Percentiles rank a stretch among this genome's conserved stretches.
Conservation (phyloP, 2,329 filamentous ascomycete genomes). For the Colletotrichum spinosum region DNA sequence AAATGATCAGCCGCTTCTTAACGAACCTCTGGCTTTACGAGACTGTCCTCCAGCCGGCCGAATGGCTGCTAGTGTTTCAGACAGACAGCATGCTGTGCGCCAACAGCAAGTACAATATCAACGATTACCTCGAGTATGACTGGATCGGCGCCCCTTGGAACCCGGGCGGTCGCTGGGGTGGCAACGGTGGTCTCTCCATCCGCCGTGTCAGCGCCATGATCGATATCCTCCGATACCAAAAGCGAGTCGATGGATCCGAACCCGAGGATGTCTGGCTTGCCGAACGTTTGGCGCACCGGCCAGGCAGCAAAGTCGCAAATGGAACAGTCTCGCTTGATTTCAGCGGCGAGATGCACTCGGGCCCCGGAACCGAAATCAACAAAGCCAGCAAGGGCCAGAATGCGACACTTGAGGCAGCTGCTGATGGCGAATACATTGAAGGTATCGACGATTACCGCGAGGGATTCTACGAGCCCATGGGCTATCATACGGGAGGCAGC, state of each 20-base stretch:
- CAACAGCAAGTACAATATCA: conserved; percentile 58
- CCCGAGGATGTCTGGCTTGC: conserved; percentile 69
- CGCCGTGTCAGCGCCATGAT: conserved; percentile 65
- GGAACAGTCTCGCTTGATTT: conserved; percentile 61
- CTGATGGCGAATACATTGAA: conserved; percentile 48
- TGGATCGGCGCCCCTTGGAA: conserved; percentile 66
- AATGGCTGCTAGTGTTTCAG: conserved; percentile 67
- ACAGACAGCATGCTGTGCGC: conserved; percentile 68
- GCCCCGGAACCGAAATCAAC: conserved; percentile 42
- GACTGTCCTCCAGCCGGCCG: conserved; percentile 58
- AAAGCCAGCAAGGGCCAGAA: conserved; percentile 38
- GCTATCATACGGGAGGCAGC: conserved; percentile 66
- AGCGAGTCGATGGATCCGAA: conserved; percentile 55
- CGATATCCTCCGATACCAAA: conserved; percentile 61
- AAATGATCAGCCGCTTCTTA: conserved; percentile 64
- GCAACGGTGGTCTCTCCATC: conserved; percentile 65
- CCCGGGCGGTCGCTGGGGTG: conserved; percentile 55
- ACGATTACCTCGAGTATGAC: conserved; percentile 64
- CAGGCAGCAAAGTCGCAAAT: conserved; percentile 62
- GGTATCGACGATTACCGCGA: conserved; percentile 62
- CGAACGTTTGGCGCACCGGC: conserved; percentile 62
- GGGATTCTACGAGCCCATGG: conserved; percentile 69
- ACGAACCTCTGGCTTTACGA: conserved; percentile 66
- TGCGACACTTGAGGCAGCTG: conserved; percentile 43
- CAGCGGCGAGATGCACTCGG: conserved; percentile 60